These are phyloP conservation scores for Didymella sp. DNA, from an alignment of 2,329 filamentous ascomycete genomes.

Conservation along the genomic window DNA sequence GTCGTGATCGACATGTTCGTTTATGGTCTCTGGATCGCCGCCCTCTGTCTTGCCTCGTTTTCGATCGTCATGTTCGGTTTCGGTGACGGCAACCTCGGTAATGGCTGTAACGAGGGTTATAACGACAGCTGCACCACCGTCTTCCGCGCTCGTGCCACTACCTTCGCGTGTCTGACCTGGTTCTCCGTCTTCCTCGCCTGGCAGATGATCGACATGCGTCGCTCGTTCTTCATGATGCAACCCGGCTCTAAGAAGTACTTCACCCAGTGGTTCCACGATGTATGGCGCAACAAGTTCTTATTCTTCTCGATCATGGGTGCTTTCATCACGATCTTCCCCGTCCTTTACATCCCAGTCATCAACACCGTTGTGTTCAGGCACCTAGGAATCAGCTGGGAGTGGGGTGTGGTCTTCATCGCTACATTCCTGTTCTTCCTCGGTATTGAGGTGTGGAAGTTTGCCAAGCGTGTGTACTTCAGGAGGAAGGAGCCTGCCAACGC, in stretches of 20 bases:
- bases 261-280: slow-evolving; percentile 68
- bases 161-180: slow-evolving; percentile 77
- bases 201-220: slow-evolving; percentile 73
- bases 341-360: slow-evolving; percentile 70
- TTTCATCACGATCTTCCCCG: slow-evolving; percentile 42
- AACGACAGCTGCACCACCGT: slow-evolving; percentile 39
- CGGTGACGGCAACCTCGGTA: slow-evolving; percentile 43
- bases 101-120: slow-evolving; percentile 42
- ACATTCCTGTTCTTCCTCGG: slow-evolving; percentile 68
- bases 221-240: slow-evolving; percentile 77
- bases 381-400: slow-evolving; percentile 71
- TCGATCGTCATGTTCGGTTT: slow-evolving; percentile 45
- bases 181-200: slow-evolving; percentile 78
- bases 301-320: slow-evolving; percentile 54
- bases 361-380: slow-evolving; percentile 72
- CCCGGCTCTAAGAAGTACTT: slow-evolving; percentile 64
- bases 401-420: slow-evolving; percentile 71
- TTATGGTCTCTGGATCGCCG: slow-evolving; percentile 46
- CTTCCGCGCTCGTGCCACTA: slow-evolving; percentile 69
- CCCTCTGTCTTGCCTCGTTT: slow-evolving; percentile 44
- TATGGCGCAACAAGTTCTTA: slow-evolving; percentile 74
- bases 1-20: slow-evolving; percentile 48
- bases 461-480: slow-evolving; percentile 60
- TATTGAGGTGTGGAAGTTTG: slow-evolving; percentile 71
- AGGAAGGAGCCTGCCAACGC: slow-evolving; percentile 29